Evolutionary conservation across 306 rosid species (phyloP).

Genomic region (Adenanthera pavonina): DNA sequence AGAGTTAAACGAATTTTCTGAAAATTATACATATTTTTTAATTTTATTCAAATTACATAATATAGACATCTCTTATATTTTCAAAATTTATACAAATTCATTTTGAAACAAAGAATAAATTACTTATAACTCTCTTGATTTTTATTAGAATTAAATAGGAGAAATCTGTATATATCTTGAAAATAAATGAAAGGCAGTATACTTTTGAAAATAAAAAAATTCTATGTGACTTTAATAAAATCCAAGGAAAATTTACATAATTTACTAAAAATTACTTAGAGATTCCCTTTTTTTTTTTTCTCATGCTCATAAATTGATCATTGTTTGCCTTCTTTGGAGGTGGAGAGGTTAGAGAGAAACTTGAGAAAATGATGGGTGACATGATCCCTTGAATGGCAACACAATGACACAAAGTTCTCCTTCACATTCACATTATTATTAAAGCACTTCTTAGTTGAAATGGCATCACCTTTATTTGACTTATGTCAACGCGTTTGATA

Average conservation of each 20-base stretch:
- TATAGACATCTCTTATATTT: too few species aligned
- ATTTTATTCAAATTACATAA: too few species aligned
- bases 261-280: neutral
- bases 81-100: too few species aligned
- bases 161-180: too few species aligned
- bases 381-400: constrained; percentile 43
- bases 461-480: constrained; percentile 30
- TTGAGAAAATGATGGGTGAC: constrained; percentile 59
- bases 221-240: neutral
- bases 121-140: too few species aligned
- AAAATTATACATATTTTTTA: too few species aligned
- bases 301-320: constrained; percentile 27
- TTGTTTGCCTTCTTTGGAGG: constrained; percentile 35
- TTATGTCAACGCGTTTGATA: too few species aligned
- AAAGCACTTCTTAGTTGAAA: constrained; percentile 38
- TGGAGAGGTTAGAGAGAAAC: constrained; percentile 44
- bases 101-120: too few species aligned
- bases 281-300: constrained; percentile 18
- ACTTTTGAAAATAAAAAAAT: too few species aligned
- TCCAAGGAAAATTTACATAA: neutral
- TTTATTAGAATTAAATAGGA: too few species aligned
- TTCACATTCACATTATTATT: constrained; percentile 36
- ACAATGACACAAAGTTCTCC: constrained; percentile 46
- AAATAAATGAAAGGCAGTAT: too few species aligned
- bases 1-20: too few species aligned